Evolutionary conservation across 2,329 filamentous ascomycete species (phyloP), one percentile per base, ranked within the genome.

Genomic region (Verticillium alfalfae): DNA sequence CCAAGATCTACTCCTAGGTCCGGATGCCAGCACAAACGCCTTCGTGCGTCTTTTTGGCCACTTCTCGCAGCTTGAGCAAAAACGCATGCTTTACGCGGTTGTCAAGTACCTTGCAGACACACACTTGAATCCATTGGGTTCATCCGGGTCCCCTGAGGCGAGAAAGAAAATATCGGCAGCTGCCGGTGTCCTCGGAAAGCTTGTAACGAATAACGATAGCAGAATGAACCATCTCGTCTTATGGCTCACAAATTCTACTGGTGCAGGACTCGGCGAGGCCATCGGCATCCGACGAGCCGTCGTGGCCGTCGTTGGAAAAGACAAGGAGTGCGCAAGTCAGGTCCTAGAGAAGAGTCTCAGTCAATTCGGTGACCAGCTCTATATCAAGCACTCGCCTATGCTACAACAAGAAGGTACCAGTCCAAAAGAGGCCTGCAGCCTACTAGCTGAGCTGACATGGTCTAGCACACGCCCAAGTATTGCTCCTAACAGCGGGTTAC

Each of bases 351-450:
- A 87, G 69, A 85, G 82, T 57, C 77, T 97, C 57, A 79, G 79
- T 45, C 85, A 89, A 57, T 97, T 98, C 72, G 91, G 92, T 1
- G 93, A 97, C 68, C 86, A 90, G 58, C 79, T 98, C 12, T 96
- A 93, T 69, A 92, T 98, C 67, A 90, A 87, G 62, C 93, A 98
- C 73, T 86, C 90, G 0, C 88, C 93, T 5, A 85, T 90, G n/a
- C 71, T 95, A 45, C 90, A 93, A 69, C 95, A 99, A 81, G 92
- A 98, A 83, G 89, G 92, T 91, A 76, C 75, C 16, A 4, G 70
- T 31, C 26, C n/a, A 13, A 16, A 13, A 5, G 10, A 2, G 15
- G 2, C 22, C 31, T 0, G 5, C n/a, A 36, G n/a, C 15, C 4
- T 7, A 26, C 5, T 0, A 31, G 37, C 8, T 58, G 57, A 65